A percentile compares a stretch with the other conserved stretches of the same genome.
These are phyloP conservation scores for Globisporangium radiosum DNA, from an alignment of 352 stramenopile genomes.

Conservation along the genomic window DNA sequence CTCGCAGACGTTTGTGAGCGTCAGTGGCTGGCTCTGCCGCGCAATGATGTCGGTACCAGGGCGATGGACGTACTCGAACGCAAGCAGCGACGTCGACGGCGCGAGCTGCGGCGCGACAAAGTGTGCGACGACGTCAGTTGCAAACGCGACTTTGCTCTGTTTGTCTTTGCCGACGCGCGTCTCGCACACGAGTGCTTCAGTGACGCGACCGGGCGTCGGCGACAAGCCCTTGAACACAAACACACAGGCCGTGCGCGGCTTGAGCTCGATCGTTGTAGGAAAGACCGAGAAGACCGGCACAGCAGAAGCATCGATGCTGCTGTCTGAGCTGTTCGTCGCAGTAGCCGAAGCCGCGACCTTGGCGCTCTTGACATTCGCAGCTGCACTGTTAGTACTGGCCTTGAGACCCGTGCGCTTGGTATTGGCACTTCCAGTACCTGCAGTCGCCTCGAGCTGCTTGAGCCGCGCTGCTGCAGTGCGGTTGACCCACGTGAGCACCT, in stretches of 20 bases:
- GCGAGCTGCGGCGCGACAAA: constrained; percentile 88
- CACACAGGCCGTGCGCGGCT: constrained; percentile 89
- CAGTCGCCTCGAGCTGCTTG: constrained; percentile 19
- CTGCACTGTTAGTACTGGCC: not conserved
- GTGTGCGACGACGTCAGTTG: constrained; percentile 81
- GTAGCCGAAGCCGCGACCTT: too few relatives aligned
- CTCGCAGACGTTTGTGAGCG: constrained; percentile 82
- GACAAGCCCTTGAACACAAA: constrained; percentile 91
- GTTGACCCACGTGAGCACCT: constrained; percentile 92
- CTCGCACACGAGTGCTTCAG: constrained; percentile 89
- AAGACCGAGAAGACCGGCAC: constrained; percentile 86
- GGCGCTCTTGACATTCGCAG: not conserved
- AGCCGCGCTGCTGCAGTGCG: constrained; percentile 37
- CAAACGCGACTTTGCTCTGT: constrained; percentile 77
- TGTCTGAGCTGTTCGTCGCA: not conserved
- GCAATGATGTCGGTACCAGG: constrained; percentile 61
- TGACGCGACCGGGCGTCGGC: constrained; percentile 40
- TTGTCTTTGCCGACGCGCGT: constrained; percentile 92
- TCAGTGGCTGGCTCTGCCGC: constrained; percentile 67
- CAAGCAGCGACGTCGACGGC: constrained; percentile 60
- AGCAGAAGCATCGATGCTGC: not conserved
- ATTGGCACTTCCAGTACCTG: too few relatives aligned
- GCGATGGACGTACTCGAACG: constrained; percentile 86
- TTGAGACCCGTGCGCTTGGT: not conserved
- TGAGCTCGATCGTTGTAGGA: constrained; percentile 88